A percentile compares a stretch with the other conserved stretches of the same genome.
phyloP scores from a whole-genome alignment of 306 rosid species.

The Cajanus cajan region DNA sequence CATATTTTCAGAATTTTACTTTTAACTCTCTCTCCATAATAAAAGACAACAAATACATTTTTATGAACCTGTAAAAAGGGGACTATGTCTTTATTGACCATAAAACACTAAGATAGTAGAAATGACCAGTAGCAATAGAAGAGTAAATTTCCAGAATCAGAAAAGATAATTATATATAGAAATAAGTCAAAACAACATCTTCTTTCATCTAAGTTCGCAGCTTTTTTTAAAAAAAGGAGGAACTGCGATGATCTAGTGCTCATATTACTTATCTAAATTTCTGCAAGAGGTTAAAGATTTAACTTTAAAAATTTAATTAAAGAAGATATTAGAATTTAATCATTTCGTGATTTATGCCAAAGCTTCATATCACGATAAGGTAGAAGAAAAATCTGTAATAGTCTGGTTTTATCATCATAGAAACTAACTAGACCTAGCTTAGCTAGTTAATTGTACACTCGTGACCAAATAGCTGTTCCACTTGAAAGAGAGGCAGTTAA shows the following conservation, averaged over 20 bases:
- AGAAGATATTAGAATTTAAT: slow-evolving; percentile 18
- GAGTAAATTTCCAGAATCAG: slow-evolving; percentile 22
- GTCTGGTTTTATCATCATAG: slow-evolving; percentile 16
- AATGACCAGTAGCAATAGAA: too few relatives aligned
- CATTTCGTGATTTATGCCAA: background rate
- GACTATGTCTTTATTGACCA: too few relatives aligned
- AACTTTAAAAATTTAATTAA: slow-evolving; percentile 21
- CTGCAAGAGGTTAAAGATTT: background rate
- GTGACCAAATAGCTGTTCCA: slow-evolving; percentile 6
- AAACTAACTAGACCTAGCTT: slow-evolving; percentile 34
- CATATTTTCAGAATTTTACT: slow-evolving; percentile 75
- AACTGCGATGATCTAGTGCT: background rate
- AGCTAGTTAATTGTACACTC: slow-evolving; percentile 12
- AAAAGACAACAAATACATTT: too few relatives aligned
- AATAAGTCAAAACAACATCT: background rate
- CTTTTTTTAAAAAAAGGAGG: background rate
- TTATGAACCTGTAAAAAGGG: too few relatives aligned
- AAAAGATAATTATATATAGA: background rate
- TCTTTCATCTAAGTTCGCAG: background rate
- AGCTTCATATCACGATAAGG: slow-evolving; percentile 4
- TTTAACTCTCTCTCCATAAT: too few relatives aligned
- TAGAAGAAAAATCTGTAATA: slow-evolving; percentile 6
- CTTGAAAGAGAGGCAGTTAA: background rate
- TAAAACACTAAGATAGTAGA: too few relatives aligned
- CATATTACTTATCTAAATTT: slow-evolving; percentile 4